Percentiles rank a stretch among this genome's conserved stretches.
These are phyloP conservation scores for Cyberlindnera samutprakarnensis DNA, from an alignment of 805 yeast species.

Conservation along the genomic window DNA sequence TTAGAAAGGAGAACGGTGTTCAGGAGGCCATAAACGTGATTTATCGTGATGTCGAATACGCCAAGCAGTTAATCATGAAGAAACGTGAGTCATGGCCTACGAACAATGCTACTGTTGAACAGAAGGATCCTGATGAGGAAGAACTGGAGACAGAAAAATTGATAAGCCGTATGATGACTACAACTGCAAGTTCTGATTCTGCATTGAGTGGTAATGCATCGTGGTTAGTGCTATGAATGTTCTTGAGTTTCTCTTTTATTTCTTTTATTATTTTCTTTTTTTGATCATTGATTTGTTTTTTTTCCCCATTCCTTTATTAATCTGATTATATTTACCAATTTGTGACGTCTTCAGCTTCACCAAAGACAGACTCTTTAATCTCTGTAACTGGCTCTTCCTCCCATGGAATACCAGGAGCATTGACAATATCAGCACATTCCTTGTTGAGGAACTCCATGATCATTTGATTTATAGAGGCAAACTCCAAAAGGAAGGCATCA, in stretches of 20 bases:
- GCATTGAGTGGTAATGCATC: too few species aligned
- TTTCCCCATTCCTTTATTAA: too few species aligned
- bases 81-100: constrained; percentile 37
- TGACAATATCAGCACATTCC: constrained; percentile 53
- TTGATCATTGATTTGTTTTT: too few species aligned
- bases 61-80: constrained; percentile 45
- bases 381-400: constrained; percentile 35
- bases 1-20: constrained; percentile 77
- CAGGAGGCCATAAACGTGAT: constrained; percentile 64
- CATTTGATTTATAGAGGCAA: constrained; percentile 67
- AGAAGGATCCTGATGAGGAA: neutral
- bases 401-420: constrained; percentile 35
- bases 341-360: constrained; percentile 92
- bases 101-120: too few species aligned
- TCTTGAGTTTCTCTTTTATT: too few species aligned
- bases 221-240: too few species aligned
- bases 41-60: constrained; percentile 76
- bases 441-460: constrained; percentile 58
- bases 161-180: too few species aligned
- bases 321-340: constrained; percentile 86
- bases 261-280: too few species aligned
- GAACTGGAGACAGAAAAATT: too few species aligned
- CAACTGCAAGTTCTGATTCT: too few species aligned
- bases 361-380: constrained; percentile 64
- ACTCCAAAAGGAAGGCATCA: constrained; percentile 91